Conservation (phyloP, 192 early-diverging fungal species). For the Spizellomyces punctatus region DNA sequence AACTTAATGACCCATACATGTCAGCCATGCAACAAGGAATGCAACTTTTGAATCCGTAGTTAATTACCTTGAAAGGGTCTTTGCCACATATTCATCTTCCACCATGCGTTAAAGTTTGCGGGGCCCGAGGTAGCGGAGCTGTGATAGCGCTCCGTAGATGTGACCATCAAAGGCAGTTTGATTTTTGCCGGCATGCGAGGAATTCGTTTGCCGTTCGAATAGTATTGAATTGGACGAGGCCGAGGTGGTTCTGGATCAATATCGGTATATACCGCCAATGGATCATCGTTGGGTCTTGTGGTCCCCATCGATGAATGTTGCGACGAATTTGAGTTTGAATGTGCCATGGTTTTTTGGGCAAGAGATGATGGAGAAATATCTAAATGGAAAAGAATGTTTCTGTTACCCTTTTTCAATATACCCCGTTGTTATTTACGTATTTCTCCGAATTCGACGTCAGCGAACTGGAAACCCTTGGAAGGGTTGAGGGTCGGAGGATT, state of each 20-base stretch:
- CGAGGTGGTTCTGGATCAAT: not conserved
- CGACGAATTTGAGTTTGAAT: too few species aligned
- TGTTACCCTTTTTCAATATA: too few species aligned
- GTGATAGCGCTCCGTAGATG: slow-evolving; percentile 37
- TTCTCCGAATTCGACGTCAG: too few species aligned
- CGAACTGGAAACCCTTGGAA: too few species aligned
- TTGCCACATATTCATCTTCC: slow-evolving; percentile 36
- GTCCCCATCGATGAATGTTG: too few species aligned
- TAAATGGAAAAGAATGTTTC: too few species aligned
- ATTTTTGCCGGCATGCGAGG: slow-evolving; percentile 21
- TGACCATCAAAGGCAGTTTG: slow-evolving; percentile 38
- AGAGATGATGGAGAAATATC: too few species aligned
- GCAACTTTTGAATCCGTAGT: not conserved
- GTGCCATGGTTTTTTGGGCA: too few species aligned
- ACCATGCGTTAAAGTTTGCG: slow-evolving; percentile 46
- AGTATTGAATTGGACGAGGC: not conserved
- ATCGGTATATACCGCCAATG: too few species aligned
- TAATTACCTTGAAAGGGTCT: slow-evolving; percentile 43
- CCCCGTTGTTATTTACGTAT: too few species aligned
- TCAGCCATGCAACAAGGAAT: not conserved
- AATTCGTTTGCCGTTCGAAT: not conserved
- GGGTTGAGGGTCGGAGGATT: too few species aligned
- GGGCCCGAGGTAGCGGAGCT: slow-evolving; percentile 28
- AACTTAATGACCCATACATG: not conserved
- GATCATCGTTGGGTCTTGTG: too few species aligned